Evolutionary conservation across 2,329 filamentous ascomycete species (phyloP), one percentile per base, ranked within the genome.

Genomic region (Scorias spongiosa): DNA sequence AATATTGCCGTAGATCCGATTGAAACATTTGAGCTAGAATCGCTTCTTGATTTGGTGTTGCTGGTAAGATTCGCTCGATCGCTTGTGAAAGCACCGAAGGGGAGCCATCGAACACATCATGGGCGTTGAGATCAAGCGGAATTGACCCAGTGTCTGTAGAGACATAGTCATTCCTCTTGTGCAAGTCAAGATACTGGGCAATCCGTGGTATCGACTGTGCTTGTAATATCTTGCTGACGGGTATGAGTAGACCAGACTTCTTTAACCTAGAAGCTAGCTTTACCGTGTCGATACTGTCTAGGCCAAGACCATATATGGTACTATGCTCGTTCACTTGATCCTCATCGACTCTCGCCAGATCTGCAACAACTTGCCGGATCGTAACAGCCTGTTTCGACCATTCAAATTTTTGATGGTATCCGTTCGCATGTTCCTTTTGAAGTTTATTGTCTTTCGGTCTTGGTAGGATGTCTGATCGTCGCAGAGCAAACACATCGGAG

Each of bases 271-370:
- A 79, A 0, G 84, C 81, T 0, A 95, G 66, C 54, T 86, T 93
- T 59, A 95, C 89, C 1, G 82, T 75, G 60, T 95, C 88, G 46
- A 95, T 93, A 55, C 88, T 94, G 65, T 95, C 89, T 6, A 95
- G 71, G 0, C 88, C 88, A 29, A 95, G 71, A 52, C 89, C 79
- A 34, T 93, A 79, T 10, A 95, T 75, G 0, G 81, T 81, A 0
- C 76, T 76, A 6, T 67, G 62, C 42, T 75, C 72, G 1, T 64
- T 59, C 32, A 94, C 65, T 0, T 70, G 62, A 1, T 68, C 58
- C 2, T 62, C 57, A 0, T 72, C 57, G 0, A 79, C 56, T 0
- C 70, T 71, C 1, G 79, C 75, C 5, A 94, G 64, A 0, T 57
- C 54, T 1, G 81, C 74, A 38, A 94, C 71, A 52, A 82, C 78